Evolutionary conservation across 139 green algal species (phyloP).

Genomic region (Coelastrella sp.): DNA sequence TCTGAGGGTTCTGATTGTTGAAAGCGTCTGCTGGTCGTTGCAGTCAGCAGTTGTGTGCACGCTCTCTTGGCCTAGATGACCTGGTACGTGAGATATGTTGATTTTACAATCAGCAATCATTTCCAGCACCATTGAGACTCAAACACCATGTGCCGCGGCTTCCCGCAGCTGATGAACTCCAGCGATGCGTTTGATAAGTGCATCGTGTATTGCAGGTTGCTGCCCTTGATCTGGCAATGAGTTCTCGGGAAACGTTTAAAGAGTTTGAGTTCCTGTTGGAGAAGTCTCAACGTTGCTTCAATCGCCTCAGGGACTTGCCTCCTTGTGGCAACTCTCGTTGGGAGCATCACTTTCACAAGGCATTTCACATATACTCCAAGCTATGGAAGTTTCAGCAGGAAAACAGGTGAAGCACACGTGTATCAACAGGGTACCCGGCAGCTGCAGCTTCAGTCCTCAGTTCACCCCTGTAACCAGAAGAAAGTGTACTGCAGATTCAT

Average conservation of each 20-base stretch:
- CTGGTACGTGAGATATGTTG: neutral
- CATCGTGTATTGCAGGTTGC: neutral
- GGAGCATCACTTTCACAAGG: conserved; percentile 64
- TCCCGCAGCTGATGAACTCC: neutral
- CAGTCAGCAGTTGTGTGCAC: neutral
- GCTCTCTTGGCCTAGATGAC: neutral
- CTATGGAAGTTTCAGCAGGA: conserved; percentile 77
- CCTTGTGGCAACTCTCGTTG: conserved; percentile 58
- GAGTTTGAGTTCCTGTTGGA: conserved; percentile 55
- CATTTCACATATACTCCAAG: conserved; percentile 61
- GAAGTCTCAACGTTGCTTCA: conserved; percentile 49
- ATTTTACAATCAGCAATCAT: neutral
- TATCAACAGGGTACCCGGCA: neutral
- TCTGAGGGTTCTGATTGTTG: neutral
- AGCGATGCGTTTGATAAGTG: neutral
- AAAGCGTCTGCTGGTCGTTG: neutral
- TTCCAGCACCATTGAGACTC: neutral
- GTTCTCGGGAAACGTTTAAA: conserved; percentile 39
- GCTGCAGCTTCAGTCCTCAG: too few relatives aligned
- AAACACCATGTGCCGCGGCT: neutral
- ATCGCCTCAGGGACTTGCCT: conserved; percentile 59
- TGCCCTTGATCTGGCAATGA: neutral
- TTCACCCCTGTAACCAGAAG: too few relatives aligned
- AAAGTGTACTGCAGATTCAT: neutral
- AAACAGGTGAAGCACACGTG: conserved; percentile 50